These are phyloP conservation scores for Elsinoe australis DNA, from an alignment of 2,329 filamentous ascomycete genomes.

Conservation along the genomic window DNA sequence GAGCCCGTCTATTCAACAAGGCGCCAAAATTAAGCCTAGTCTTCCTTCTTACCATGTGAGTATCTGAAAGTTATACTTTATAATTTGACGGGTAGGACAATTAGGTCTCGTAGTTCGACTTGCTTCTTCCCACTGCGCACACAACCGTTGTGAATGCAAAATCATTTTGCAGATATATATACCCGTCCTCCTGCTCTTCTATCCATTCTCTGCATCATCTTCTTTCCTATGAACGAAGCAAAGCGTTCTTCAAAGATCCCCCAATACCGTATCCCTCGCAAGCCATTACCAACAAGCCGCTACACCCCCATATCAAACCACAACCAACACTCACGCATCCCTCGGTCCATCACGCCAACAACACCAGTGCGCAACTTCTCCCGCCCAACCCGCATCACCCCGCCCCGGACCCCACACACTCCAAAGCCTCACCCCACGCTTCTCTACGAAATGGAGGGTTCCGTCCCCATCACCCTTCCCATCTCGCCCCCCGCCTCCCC, in stretches of 20 bases:
- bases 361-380: slow-evolving; percentile 7
- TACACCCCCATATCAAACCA: slow-evolving; percentile 5
- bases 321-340: too few species aligned
- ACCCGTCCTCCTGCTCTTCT: not conserved
- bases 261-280: slow-evolving; percentile 2
- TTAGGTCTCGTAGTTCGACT: too few species aligned
- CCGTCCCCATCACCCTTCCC: not conserved
- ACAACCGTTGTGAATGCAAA: too few species aligned
- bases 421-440: not conserved
- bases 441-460: not conserved
- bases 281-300: slow-evolving; percentile 7
- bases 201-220: not conserved
- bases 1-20: too few species aligned
- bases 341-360: too few species aligned
- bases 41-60: too few species aligned
- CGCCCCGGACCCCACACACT: not conserved
- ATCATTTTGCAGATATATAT: not conserved
- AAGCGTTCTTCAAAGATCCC: slow-evolving; percentile 2
- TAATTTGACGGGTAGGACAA: too few species aligned
- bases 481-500: not conserved
- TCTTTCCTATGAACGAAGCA: not conserved
- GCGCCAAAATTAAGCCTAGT: too few species aligned
- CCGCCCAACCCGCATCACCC: not conserved
- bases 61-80: too few species aligned
- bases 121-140: too few species aligned